Evolutionary conservation across 176 grass and related monocot genomes (phyloP).

Genomic region (Oryza meyeriana): DNA sequence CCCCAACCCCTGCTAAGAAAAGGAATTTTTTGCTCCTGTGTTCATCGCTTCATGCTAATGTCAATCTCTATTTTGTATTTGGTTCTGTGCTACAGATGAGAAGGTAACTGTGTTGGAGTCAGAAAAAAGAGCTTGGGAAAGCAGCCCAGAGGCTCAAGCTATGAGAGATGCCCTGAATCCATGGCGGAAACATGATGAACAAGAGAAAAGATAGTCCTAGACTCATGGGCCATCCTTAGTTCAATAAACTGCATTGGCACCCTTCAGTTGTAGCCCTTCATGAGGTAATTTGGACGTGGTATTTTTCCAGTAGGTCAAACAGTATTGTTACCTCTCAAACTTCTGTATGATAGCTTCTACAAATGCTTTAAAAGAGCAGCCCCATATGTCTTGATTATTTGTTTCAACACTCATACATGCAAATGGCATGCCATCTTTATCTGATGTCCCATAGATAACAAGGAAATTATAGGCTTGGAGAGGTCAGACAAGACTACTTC

Average conservation of each 20-base stretch:
- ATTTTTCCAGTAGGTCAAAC: constrained; percentile 6
- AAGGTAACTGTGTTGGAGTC: constrained; percentile 76
- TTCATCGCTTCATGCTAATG: neutral
- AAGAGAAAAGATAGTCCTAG: constrained; percentile 40
- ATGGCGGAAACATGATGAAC: constrained; percentile 63
- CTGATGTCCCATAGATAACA: neutral
- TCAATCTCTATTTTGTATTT: neutral
- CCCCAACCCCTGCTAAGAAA: neutral
- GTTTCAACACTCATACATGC: neutral
- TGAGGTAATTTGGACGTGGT: neutral
- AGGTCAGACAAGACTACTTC: neutral
- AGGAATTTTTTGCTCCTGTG: neutral
- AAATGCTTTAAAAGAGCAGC: neutral
- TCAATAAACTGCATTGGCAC: neutral
- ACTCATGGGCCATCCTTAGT: constrained; percentile 11
- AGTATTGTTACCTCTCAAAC: neutral
- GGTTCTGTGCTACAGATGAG: constrained; percentile 53
- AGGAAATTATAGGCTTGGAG: neutral
- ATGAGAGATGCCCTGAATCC: constrained; percentile 86
- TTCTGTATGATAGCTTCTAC: neutral
- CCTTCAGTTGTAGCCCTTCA: constrained; percentile 7
- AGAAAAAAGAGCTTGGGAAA: constrained; percentile 86
- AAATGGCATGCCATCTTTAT: neutral
- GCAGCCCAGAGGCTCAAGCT: constrained; percentile 65
- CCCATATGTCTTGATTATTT: neutral